Conservation (phyloP, 2,329 filamentous ascomycete genomes). For the Epichloe bromicola region DNA sequence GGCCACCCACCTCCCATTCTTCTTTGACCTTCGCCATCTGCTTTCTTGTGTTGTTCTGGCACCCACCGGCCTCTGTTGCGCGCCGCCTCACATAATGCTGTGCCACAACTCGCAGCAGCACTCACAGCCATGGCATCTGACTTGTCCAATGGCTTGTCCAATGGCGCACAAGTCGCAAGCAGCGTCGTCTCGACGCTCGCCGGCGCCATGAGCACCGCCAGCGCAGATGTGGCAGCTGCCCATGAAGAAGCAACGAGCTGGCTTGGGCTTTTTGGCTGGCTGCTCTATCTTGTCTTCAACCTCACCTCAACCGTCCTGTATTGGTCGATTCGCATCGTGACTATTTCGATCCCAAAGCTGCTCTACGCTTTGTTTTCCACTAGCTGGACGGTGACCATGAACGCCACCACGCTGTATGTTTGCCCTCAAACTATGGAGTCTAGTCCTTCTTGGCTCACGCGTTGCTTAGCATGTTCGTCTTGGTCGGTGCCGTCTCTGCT, state of each 20-base stretch:
- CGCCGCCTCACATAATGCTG: slow-evolving; percentile 23
- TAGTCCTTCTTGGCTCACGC: slow-evolving; percentile 8
- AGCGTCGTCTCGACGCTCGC: slow-evolving; percentile 22
- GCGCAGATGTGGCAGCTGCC: slow-evolving; percentile 19
- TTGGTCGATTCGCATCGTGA: slow-evolving; percentile 72
- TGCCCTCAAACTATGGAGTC: background rate
- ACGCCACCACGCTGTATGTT: slow-evolving; percentile 81
- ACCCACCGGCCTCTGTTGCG: slow-evolving; percentile 11
- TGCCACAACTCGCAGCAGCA: slow-evolving; percentile 15
- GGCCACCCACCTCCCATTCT: background rate
- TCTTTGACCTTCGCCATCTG: slow-evolving; percentile 4
- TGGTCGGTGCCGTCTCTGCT: slow-evolving; percentile 65
- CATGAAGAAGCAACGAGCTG: slow-evolving; percentile 35
- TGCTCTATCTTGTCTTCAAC: slow-evolving; percentile 42
- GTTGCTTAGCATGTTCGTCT: slow-evolving; percentile 53
- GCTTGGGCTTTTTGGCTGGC: slow-evolving; percentile 42
- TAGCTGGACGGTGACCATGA: slow-evolving; percentile 95
- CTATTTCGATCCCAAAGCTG: slow-evolving; percentile 79
- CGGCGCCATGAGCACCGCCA: slow-evolving; percentile 21
- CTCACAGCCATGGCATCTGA: slow-evolving; percentile 28
- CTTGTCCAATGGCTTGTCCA: slow-evolving; percentile 26
- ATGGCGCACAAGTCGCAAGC: slow-evolving; percentile 21
- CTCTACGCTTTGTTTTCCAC: slow-evolving; percentile 84
- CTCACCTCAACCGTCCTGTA: slow-evolving; percentile 50
- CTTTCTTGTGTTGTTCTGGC: background rate